These are phyloP conservation scores for Sclerotinia sclerotiorum DNA, from an alignment of 2,329 filamentous ascomycete genomes.

Conservation along the genomic window DNA sequence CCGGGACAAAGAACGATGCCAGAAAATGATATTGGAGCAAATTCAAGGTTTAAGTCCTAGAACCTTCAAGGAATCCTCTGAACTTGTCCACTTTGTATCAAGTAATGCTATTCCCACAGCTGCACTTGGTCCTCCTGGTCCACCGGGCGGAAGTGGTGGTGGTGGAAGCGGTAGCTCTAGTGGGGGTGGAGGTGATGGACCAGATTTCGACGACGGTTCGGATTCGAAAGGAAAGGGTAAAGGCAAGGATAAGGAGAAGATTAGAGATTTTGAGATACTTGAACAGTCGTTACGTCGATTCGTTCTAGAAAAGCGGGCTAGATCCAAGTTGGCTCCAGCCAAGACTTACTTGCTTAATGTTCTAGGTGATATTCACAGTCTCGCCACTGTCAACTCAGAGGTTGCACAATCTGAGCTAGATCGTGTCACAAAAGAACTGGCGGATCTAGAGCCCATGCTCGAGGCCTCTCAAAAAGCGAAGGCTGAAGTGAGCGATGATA, in stretches of 20 bases:
- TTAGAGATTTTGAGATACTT: conserved; percentile 84
- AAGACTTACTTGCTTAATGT: conserved; percentile 95
- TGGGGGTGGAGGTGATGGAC: conserved; percentile 51
- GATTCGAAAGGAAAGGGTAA: conserved; percentile 65
- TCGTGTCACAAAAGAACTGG: conserved; percentile 75
- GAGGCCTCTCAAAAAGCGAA: conserved; percentile 81
- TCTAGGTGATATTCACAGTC: conserved; percentile 77
- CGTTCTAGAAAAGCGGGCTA: conserved; percentile 90
- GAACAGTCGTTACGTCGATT: conserved; percentile 89
- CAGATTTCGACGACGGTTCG: conserved; percentile 47
- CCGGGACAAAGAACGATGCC: conserved; percentile 83
- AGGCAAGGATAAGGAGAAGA: conserved; percentile 83
- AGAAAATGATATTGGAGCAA: conserved; percentile 91
- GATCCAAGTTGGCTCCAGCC: conserved; percentile 92
- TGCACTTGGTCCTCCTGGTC: conserved; percentile 44
- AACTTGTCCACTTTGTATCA: conserved; percentile 96
- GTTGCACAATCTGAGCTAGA: conserved; percentile 83
- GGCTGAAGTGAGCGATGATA: conserved; percentile 74
- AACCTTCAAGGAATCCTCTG: conserved; percentile 87
- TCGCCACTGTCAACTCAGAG: conserved; percentile 84
- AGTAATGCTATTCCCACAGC: conserved; percentile 88
- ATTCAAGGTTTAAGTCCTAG: conserved; percentile 83
- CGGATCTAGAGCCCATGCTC: conserved; percentile 79
- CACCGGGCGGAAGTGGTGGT: conserved; percentile 54
- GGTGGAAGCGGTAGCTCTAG: conserved; percentile 56